A percentile compares a stretch with the other conserved stretches of the same genome.
Conservation (phyloP, 2,329 filamentous ascomycete genomes). For the Cytospora mali region DNA sequence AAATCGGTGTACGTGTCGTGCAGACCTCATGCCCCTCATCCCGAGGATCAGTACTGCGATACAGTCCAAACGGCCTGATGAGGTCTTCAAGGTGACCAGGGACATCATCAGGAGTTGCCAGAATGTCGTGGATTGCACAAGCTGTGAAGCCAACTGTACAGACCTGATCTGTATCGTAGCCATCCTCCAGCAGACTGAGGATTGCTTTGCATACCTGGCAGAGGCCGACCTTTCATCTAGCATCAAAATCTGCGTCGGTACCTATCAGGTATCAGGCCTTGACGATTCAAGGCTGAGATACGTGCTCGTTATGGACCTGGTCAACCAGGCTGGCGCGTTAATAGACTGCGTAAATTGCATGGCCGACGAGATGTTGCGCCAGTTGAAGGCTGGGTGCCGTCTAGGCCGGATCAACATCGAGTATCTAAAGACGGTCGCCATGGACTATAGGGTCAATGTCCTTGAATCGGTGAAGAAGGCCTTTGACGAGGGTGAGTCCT, state of each 20-base stretch:
- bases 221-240: not conserved
- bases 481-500: not conserved
- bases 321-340: not conserved
- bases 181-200: constrained; percentile 12
- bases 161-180: constrained; percentile 17
- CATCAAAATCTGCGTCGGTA: not conserved
- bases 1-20: not conserved
- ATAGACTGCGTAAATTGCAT: constrained; percentile 4
- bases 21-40: constrained; percentile 4
- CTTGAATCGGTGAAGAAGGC: not conserved
- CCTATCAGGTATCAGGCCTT: not conserved
- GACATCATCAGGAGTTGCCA: constrained; percentile 8
- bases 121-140: not conserved
- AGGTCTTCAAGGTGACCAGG: not conserved
- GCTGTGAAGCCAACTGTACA: constrained; percentile 2
- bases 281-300: not conserved
- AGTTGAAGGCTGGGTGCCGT: constrained; percentile 3
- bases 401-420: constrained; percentile 8
- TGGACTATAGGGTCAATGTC: not conserved
- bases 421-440: not conserved
- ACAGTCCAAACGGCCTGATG: not conserved
- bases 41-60: constrained; percentile 2
- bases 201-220: constrained; percentile 4
- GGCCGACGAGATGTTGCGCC: constrained; percentile 4
- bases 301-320: constrained; percentile 3